These are phyloP conservation scores for Lactarius sp. DNA, from an alignment of 768 basidiomycete species.

Conservation along the genomic window DNA sequence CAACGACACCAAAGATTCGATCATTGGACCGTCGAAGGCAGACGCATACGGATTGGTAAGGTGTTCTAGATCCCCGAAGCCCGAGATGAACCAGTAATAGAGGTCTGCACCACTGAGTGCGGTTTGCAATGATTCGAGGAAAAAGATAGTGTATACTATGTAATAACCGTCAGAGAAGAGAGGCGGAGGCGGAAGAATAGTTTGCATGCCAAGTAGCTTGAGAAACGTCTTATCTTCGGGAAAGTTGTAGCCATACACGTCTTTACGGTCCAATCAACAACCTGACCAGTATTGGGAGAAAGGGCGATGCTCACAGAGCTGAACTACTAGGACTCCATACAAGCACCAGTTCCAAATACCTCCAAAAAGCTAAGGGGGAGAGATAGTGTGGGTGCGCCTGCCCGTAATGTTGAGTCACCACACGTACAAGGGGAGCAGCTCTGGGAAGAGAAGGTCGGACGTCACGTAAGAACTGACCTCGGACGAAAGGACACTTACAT, in stretches of 20 bases:
- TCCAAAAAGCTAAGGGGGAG: neutral
- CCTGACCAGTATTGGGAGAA: too few species aligned
- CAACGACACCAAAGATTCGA: conserved; percentile 3
- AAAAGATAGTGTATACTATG: conserved; percentile 29
- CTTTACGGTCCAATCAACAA: conserved; percentile 1
- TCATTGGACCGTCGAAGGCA: conserved; percentile 17
- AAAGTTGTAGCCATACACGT: conserved; percentile 17
- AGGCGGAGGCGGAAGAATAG: neutral
- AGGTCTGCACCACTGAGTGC: conserved; percentile 29
- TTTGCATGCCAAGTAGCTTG: conserved; percentile 4
- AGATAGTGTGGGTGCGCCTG: neutral
- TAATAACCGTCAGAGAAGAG: neutral
- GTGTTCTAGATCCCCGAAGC: conserved; percentile 30
- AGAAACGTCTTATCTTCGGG: neutral
- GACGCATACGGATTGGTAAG: conserved; percentile 25
- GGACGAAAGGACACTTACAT: neutral
- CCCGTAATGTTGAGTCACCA: neutral
- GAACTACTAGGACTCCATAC: conserved; percentile 30
- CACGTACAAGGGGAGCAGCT: conserved; percentile 2
- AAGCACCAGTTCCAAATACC: conserved; percentile 28
- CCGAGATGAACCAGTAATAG: conserved; percentile 30
- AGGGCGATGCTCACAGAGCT: conserved; percentile 28
- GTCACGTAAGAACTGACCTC: neutral
- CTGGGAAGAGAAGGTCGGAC: neutral
- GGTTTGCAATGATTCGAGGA: conserved; percentile 29